phyloP scores from a whole-genome alignment of 495 filamentous ascomycete genomes.

The Talaromyces proteolyticus region DNA sequence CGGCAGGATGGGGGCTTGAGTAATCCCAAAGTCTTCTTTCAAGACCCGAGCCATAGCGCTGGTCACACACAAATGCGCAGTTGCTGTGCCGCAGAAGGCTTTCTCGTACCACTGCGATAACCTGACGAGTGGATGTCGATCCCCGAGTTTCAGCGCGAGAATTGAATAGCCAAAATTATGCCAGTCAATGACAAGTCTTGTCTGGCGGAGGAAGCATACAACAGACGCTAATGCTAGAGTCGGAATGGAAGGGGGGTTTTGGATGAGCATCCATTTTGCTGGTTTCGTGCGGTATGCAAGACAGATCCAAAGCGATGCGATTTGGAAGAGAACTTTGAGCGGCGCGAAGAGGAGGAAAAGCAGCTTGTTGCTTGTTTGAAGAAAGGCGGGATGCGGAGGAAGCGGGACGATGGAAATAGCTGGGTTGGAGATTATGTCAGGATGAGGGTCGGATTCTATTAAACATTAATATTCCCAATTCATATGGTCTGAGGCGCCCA shows the following conservation, averaged over 20 bases:
- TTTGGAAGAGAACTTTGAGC: constrained; percentile 80
- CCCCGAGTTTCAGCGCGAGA: constrained; percentile 60
- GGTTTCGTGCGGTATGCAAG: constrained; percentile 70
- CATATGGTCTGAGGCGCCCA: background rate
- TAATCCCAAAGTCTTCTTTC: constrained; percentile 54
- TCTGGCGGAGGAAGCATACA: constrained; percentile 72
- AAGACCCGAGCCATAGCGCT: constrained; percentile 78
- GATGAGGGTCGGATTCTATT: constrained; percentile 64
- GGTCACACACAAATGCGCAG: constrained; percentile 80
- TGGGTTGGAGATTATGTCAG: constrained; percentile 60
- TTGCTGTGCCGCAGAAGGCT: constrained; percentile 58
- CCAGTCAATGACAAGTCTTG: constrained; percentile 88
- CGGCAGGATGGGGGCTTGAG: constrained; percentile 52
- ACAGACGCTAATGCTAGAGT: constrained; percentile 70
- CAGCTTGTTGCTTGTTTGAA: constrained; percentile 64
- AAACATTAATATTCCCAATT: constrained; percentile 11
- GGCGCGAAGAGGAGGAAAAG: constrained; percentile 77
- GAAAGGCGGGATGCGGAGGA: constrained; percentile 49
- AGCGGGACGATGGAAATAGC: constrained; percentile 65
- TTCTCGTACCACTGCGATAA: constrained; percentile 74
- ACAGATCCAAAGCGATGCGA: constrained; percentile 58
- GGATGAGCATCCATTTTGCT: constrained; percentile 75
- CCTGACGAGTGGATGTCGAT: constrained; percentile 66
- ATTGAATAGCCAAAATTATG: constrained; percentile 99
- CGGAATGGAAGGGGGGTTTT: constrained; percentile 96